Conservation (phyloP, 1,139 yeast genomes). For the Blastobotrys proliferans region DNA sequence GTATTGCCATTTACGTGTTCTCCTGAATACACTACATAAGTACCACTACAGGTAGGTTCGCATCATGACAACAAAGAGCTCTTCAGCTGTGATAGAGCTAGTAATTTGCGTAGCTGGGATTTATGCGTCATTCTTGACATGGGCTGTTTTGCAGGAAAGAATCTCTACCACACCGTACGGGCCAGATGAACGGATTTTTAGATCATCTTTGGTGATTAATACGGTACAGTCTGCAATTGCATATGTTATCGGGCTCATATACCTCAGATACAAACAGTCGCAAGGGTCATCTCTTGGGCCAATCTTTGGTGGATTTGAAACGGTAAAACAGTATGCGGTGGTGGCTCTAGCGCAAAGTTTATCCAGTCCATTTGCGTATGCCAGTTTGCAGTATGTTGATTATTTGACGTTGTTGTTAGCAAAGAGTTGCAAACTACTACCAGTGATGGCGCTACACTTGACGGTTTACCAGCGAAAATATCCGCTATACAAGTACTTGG, state of each 20-base stretch:
- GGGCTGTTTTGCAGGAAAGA: constrained; percentile 92
- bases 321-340: constrained; percentile 46
- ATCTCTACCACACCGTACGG: constrained; percentile 79
- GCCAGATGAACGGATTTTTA: constrained; percentile 51
- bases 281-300: constrained; percentile 24
- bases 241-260: constrained; percentile 58
- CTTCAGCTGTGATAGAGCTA: constrained; percentile 28
- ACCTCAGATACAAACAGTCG: constrained; percentile 44
- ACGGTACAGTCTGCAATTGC: constrained; percentile 73
- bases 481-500: constrained; percentile 70
- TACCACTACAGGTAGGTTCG: no score
- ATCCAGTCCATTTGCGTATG: constrained; percentile 75
- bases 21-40: no score
- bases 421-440: constrained; percentile 88
- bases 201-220: constrained; percentile 74
- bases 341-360: constrained; percentile 77
- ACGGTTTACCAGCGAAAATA: constrained; percentile 67
- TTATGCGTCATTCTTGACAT: constrained; percentile 76
- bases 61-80: no score
- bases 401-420: constrained; percentile 81
- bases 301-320: constrained; percentile 29
- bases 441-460: constrained; percentile 82
- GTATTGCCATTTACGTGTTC: no score
- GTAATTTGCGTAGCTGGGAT: constrained; percentile 64
- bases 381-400: constrained; percentile 76